A percentile compares a stretch with the other conserved stretches of the same genome.
Conservation (phyloP, 257 asterid species). For the Rehmannia glutinosa region DNA sequence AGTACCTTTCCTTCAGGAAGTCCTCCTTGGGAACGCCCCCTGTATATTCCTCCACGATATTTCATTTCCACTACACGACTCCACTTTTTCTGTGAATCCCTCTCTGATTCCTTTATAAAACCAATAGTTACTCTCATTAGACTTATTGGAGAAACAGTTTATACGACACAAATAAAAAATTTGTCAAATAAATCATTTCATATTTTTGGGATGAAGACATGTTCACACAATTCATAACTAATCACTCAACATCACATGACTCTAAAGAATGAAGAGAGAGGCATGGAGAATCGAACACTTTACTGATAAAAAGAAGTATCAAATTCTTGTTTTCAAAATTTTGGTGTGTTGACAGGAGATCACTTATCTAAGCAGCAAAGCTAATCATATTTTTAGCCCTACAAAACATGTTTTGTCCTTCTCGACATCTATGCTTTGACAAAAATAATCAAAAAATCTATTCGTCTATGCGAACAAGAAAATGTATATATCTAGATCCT, state of each 20-base stretch:
- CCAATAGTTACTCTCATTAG: constrained; percentile 9
- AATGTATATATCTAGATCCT: not conserved
- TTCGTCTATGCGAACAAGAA: not conserved
- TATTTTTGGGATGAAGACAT: constrained; percentile 3
- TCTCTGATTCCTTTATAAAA: constrained; percentile 78
- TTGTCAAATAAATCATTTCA: not conserved
- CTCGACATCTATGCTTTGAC: not conserved
- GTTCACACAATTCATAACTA: not conserved
- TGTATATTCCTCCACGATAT: constrained; percentile 87
- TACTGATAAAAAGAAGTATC: no score
- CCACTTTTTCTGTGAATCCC: constrained; percentile 86
- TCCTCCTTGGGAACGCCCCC: constrained; percentile 90
- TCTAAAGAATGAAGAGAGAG: no score
- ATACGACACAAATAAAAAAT: not conserved
- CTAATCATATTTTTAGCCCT: not conserved
- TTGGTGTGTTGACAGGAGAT: not conserved
- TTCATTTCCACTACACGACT: constrained; percentile 75
- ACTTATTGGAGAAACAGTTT: not conserved
- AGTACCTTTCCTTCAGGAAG: constrained; percentile 99
- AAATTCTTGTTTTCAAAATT: not conserved
- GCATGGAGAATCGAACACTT: no score
- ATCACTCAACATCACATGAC: no score
- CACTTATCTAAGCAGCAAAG: not conserved
- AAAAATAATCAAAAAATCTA: not conserved
- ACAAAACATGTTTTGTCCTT: not conserved